Conservation (phyloP, 139 green algal genomes). For the Desmodesmus armatus region DNA sequence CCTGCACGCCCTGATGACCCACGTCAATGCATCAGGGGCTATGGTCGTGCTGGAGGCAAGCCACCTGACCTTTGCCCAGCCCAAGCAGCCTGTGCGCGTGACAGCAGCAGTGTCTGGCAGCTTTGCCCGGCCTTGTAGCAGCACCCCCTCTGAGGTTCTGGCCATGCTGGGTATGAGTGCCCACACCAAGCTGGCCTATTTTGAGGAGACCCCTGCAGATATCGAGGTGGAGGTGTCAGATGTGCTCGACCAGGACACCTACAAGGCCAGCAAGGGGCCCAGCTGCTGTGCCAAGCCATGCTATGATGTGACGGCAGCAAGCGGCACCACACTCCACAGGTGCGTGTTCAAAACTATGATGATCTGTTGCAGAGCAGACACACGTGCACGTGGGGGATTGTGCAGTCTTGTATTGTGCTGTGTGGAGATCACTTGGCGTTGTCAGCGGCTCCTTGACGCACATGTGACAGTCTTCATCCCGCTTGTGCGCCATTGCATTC, state of each 20-base stretch:
- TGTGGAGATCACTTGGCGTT: too few relatives aligned
- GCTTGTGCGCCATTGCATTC: too few relatives aligned
- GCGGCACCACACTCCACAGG: not conserved
- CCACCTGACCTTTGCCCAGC: constrained; percentile 60
- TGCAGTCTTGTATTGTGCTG: too few relatives aligned
- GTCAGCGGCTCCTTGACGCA: too few relatives aligned
- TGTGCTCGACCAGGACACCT: too few relatives aligned
- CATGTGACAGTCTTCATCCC: too few relatives aligned
- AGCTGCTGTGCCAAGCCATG: not conserved
- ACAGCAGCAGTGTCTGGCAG: constrained; percentile 22
- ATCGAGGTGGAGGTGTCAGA: too few relatives aligned
- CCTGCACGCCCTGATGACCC: constrained; percentile 53
- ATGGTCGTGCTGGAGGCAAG: constrained; percentile 75
- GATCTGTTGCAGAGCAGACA: too few relatives aligned
- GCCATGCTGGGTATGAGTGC: constrained; percentile 56
- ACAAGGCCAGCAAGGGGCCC: too few relatives aligned
- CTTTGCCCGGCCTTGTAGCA: constrained; percentile 1
- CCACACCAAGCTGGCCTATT: constrained; percentile 27
- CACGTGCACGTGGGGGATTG: too few relatives aligned
- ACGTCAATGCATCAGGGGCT: constrained; percentile 60
- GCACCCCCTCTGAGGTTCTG: constrained; percentile 62
- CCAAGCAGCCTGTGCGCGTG: not conserved
- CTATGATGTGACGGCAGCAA: too few relatives aligned
- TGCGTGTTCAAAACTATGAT: not conserved
- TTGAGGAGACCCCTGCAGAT: not conserved